Evolutionary conservation across 2,329 filamentous ascomycete species (phyloP).

Genomic region (Curvularia spicifera): DNA sequence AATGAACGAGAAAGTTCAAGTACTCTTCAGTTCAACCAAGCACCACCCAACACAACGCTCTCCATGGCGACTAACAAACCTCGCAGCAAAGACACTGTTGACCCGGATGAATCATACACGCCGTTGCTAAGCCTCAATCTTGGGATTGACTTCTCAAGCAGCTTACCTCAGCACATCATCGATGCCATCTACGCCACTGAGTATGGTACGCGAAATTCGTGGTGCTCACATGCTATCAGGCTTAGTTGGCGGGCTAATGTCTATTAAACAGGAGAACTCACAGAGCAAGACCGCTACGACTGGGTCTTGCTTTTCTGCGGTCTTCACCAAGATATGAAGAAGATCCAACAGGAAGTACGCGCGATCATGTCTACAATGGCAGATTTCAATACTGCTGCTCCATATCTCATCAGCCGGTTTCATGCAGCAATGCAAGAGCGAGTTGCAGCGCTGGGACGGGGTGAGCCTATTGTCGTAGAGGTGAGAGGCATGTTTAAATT

Average conservation of each 20-base stretch:
- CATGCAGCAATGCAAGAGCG: background rate
- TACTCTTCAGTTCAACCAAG: background rate
- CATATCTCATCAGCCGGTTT: background rate
- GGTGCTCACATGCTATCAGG: too few species aligned
- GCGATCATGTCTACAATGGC: background rate
- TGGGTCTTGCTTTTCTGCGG: slow-evolving; percentile 5
- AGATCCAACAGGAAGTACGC: background rate
- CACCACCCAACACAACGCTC: too few species aligned
- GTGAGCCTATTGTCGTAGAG: background rate
- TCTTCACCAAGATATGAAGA: background rate
- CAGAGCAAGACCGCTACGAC: slow-evolving; percentile 5
- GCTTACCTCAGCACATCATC: background rate
- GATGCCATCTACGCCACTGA: slow-evolving; percentile 1
- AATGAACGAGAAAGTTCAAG: background rate
- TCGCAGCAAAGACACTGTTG: background rate
- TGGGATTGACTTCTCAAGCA: background rate
- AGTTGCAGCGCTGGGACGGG: background rate
- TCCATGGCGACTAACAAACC: background rate
- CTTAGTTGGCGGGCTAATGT: background rate
- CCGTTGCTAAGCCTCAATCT: background rate
- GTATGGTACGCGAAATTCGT: background rate
- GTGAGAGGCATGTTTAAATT: background rate
- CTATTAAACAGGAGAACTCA: background rate
- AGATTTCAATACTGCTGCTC: background rate
- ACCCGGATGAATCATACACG: background rate